phyloP scores from a whole-genome alignment of 306 rosid genomes.

The Dalbergia cultrata region DNA sequence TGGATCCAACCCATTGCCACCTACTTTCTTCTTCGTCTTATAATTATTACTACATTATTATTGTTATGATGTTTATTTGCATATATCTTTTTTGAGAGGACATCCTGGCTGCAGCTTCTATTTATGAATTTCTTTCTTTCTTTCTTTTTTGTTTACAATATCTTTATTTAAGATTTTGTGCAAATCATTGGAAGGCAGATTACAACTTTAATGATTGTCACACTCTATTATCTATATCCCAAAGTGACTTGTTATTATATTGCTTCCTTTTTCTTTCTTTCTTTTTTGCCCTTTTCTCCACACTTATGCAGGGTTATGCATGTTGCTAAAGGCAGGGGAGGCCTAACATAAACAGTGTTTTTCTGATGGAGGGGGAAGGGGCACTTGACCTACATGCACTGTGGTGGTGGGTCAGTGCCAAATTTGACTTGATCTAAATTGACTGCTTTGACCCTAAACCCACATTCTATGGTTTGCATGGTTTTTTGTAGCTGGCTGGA shows the following conservation, averaged over 20 bases:
- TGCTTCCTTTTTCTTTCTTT: no score
- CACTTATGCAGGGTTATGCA: constrained; percentile 19
- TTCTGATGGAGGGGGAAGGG: neutral
- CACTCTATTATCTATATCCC: constrained; percentile 33
- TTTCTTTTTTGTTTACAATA: neutral
- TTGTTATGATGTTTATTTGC: neutral
- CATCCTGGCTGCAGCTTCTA: constrained; percentile 33
- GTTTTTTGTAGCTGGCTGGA: constrained; percentile 27
- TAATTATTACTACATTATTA: neutral
- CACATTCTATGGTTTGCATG: constrained; percentile 22
- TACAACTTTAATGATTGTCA: constrained; percentile 28
- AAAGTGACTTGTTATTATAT: constrained; percentile 29
- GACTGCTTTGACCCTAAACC: constrained; percentile 1
- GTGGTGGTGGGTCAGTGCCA: constrained; percentile 44
- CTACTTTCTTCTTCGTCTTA: neutral
- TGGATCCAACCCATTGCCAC: constrained; percentile 46
- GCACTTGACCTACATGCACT: constrained; percentile 39
- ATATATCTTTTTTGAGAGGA: neutral
- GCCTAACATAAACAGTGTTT: constrained; percentile 24
- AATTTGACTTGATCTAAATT: constrained; percentile 42
- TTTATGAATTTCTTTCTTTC: neutral
- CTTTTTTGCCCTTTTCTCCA: constrained; percentile 9
- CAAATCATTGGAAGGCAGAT: constrained; percentile 34
- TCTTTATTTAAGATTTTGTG: constrained; percentile 4
- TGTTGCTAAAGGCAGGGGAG: constrained; percentile 33